Percentiles rank a stretch among this genome's conserved stretches.
These are phyloP conservation scores for Telfairia occidentalis DNA, from an alignment of 331 rosid species.

Conservation along the genomic window DNA sequence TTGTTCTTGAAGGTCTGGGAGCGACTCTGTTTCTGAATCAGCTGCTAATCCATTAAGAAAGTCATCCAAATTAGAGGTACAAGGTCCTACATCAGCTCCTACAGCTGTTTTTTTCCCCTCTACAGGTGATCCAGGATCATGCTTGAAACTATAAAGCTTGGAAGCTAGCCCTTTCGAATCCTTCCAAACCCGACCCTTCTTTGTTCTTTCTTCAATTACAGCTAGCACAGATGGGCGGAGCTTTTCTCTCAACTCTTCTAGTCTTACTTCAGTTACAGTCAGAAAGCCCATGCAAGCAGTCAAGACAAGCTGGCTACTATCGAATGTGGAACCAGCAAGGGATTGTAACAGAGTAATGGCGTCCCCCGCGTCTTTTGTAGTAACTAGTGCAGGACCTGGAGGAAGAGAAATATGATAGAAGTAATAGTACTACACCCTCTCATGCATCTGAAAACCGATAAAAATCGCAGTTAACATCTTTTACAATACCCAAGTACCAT, in stretches of 20 bases:
- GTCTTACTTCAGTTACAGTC: constrained; percentile 60
- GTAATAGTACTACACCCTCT: background rate
- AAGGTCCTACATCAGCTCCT: constrained; percentile 24
- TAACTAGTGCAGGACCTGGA: constrained; percentile 63
- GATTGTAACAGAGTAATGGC: constrained; percentile 77
- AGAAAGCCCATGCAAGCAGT: constrained; percentile 93
- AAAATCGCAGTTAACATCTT: constrained; percentile 11
- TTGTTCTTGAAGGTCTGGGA: constrained; percentile 80
- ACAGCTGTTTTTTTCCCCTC: constrained; percentile 32
- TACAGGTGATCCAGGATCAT: constrained; percentile 34
- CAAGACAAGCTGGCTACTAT: constrained; percentile 85
- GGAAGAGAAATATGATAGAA: constrained; percentile 11
- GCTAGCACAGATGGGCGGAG: constrained; percentile 62
- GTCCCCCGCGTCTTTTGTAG: constrained; percentile 84
- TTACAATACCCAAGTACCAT: constrained; percentile 43
- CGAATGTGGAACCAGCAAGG: constrained; percentile 80
- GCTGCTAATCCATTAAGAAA: constrained; percentile 41
- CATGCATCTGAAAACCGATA: constrained; percentile 9
- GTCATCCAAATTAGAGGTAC: constrained; percentile 39
- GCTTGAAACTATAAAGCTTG: constrained; percentile 81
- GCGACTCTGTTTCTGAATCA: constrained; percentile 48
- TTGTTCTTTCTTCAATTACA: constrained; percentile 58
- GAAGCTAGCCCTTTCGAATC: constrained; percentile 76
- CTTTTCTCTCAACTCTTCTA: constrained; percentile 62
- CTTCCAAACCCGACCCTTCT: constrained; percentile 44